Evolutionary conservation across 768 basidiomycete genomes (phyloP), one percentile per base, ranked within the genome.

Genomic region (Filobasidium floriforme): DNA sequence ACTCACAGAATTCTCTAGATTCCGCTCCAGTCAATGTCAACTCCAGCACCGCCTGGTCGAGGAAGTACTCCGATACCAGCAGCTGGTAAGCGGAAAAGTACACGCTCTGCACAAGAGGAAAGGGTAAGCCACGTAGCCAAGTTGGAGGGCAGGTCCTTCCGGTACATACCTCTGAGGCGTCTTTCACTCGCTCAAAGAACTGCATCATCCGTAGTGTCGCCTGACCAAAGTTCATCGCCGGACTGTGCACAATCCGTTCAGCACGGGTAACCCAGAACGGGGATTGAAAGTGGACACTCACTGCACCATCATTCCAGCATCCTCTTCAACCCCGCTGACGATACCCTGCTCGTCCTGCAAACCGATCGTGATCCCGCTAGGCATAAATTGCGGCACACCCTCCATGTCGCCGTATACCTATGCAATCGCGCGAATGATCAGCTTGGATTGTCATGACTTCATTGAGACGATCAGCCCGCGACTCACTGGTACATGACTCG

Each of bases 321-420:
- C 54, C 26, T 57, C 54, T 22, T 57, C 54, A 14, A 57, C 14
- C 29, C 54, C 54, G 22, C 12, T 57, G 22, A 57, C 29, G 5
- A 57, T 24, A 28, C 54, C 54, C 54, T 32, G 22, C 14, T 57
- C 54, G 24, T 57, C 54, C 54, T 57, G 18, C 26, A 57, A 15
- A 2, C 54, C 54, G 54, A 57, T 57, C 22, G 54, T 26, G 29
- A 57, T 57, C 4, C 54, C 54, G 26, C 54, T 57, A 14, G 54
- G 54, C 46, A 49, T 18, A 22, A 49, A 22, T 12, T 49, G 46
- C 18, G 46, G 22, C 3, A 22, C 46, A 22, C 22, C 15, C 32
- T 37, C 32, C 32, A 37, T 37, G 32, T 37, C 32, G 32, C 32
- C 32, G 32, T 37, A 37, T 37, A 37, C 9, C 32, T 37, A 37